Evolutionary conservation across 2,329 filamentous ascomycete species (phyloP).

Genomic region (Apiospora aurea): DNA sequence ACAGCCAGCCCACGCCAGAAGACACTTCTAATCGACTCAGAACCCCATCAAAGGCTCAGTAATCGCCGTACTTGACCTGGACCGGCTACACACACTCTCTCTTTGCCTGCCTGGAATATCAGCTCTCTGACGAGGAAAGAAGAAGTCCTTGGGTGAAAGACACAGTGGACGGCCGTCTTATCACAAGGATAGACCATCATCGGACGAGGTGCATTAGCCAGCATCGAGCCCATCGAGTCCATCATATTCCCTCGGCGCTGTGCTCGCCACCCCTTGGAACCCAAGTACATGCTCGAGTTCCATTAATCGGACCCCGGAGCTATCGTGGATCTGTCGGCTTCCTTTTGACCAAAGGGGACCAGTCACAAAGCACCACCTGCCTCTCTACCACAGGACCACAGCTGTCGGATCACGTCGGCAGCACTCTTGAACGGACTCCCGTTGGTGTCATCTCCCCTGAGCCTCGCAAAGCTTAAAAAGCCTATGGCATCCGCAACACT

Average conservation of each 20-base stretch:
- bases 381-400: slow-evolving; percentile 11
- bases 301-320: neutral
- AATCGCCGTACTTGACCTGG: slow-evolving; percentile 4
- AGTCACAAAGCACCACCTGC: neutral
- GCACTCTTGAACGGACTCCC: slow-evolving; percentile 9
- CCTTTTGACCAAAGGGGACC: neutral
- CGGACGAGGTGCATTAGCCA: slow-evolving; percentile 8
- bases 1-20: slow-evolving; percentile 4
- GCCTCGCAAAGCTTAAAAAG: slow-evolving; percentile 24
- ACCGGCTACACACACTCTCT: neutral
- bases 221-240: neutral
- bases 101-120: neutral
- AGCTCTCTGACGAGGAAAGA: neutral
- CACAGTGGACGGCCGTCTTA: neutral
- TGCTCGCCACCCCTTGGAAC: neutral
- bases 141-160: neutral
- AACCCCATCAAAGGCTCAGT: slow-evolving; percentile 20
- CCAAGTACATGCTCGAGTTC: neutral
- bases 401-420: slow-evolving; percentile 12
- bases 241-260: slow-evolving; percentile 2
- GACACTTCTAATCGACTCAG: slow-evolving; percentile 13
- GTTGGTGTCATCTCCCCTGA: slow-evolving; percentile 18
- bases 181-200: slow-evolving; percentile 10
- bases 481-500: slow-evolving; percentile 23
- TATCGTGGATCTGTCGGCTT: neutral